Evolutionary conservation across 805 yeast genomes (phyloP).

Genomic region (Pichia insulana): DNA sequence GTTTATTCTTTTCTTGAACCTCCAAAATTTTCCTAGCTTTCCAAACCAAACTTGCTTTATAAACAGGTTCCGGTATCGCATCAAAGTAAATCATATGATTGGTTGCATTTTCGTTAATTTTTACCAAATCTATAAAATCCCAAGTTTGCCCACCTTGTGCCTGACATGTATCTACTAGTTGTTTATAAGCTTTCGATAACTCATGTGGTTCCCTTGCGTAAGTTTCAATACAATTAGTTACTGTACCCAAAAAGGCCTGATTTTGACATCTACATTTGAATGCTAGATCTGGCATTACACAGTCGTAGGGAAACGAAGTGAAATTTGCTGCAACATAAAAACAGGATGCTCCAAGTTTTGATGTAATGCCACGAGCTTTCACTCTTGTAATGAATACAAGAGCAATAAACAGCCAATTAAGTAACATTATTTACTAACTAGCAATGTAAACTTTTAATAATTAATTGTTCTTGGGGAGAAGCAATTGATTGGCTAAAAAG

Average conservation of each 20-base stretch:
- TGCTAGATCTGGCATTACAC: conserved; percentile 26
- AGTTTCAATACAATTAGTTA: conserved; percentile 28
- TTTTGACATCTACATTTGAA: conserved; percentile 29
- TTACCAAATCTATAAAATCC: conserved; percentile 22
- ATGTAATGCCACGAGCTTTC: conserved; percentile 25
- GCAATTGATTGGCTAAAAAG: too few relatives aligned
- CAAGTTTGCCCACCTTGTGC: conserved; percentile 25
- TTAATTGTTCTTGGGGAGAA: too few relatives aligned
- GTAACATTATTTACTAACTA: neutral
- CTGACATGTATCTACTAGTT: conserved; percentile 28
- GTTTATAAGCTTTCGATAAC: conserved; percentile 25
- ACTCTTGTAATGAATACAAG: neutral
- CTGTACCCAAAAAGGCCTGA: conserved; percentile 29
- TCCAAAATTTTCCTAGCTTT: conserved; percentile 5
- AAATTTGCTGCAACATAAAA: conserved; percentile 27
- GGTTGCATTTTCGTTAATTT: conserved; percentile 24
- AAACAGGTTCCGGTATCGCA: conserved; percentile 7
- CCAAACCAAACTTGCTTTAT: conserved; percentile 8
- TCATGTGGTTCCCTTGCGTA: conserved; percentile 21
- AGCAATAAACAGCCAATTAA: neutral
- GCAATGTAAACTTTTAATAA: too few relatives aligned
- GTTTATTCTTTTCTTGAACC: conserved; percentile 1
- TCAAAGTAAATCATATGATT: conserved; percentile 14
- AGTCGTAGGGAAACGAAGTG: conserved; percentile 27
- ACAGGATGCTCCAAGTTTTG: conserved; percentile 31